Evolutionary conservation across 805 yeast genomes (phyloP).

Genomic region (Nematodospora valgi): DNA sequence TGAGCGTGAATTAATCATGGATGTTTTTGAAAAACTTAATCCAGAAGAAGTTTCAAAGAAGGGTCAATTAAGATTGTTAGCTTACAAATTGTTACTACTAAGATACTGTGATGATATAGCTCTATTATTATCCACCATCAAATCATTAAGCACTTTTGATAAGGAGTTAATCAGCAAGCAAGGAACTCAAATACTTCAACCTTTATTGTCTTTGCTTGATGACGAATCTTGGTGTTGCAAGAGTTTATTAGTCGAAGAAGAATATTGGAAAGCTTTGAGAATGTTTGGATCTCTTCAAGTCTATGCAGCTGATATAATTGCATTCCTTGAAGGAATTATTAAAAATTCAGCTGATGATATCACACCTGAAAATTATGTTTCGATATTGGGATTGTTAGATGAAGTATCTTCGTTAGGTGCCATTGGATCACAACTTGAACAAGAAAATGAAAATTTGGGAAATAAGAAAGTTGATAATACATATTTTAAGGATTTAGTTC

Average conservation of each 20-base stretch:
- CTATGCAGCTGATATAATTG: conserved; percentile 43
- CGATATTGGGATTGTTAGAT: conserved; percentile 66
- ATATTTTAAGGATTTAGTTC: conserved; percentile 51
- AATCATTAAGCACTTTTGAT: conserved; percentile 19
- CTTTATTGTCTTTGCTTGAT: conserved; percentile 48
- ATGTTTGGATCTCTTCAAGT: conserved; percentile 43
- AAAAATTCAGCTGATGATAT: conserved; percentile 32
- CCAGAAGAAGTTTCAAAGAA: conserved; percentile 23
- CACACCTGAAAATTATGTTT: conserved; percentile 53
- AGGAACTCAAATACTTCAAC: conserved; percentile 43
- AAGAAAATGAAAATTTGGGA: conserved; percentile 47
- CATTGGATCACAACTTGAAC: conserved; percentile 73
- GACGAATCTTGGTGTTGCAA: conserved; percentile 43
- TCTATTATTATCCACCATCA: conserved; percentile 10
- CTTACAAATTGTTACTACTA: conserved; percentile 49
- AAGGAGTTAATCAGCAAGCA: conserved; percentile 43
- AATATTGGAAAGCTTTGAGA: conserved; percentile 55
- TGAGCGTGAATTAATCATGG: conserved; percentile 20
- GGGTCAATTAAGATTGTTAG: conserved; percentile 40
- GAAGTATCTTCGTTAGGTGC: conserved; percentile 82
- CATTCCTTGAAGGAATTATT: conserved; percentile 43
- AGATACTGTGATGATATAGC: conserved; percentile 28
- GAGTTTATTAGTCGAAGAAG: conserved; percentile 30
- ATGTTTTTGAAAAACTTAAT: conserved; percentile 12
- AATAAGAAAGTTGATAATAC: conserved; percentile 29